phyloP scores from a whole-genome alignment of 2,329 filamentous ascomycete genomes.

The Beauveria caledonica region DNA sequence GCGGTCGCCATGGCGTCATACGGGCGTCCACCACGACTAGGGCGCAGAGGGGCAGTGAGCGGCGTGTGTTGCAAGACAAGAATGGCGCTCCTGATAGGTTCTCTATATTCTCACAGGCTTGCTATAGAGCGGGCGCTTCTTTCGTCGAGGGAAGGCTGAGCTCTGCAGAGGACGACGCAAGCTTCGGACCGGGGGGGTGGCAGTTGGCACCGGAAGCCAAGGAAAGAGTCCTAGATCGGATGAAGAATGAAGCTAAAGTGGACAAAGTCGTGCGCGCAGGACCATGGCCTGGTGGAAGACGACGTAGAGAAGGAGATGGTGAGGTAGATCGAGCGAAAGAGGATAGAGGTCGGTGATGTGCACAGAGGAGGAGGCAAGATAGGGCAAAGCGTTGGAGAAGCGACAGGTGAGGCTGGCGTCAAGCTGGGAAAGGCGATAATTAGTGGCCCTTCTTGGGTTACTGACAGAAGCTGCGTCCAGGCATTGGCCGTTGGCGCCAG shows the following conservation, averaged over 20 bases:
- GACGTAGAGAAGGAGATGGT: not conserved
- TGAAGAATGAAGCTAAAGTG: not conserved
- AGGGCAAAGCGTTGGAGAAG: not conserved
- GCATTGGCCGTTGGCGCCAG: not conserved
- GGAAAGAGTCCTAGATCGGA: not conserved
- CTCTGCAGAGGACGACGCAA: not conserved
- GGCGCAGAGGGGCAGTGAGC: not conserved
- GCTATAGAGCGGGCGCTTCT: not conserved
- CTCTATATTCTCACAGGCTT: not conserved
- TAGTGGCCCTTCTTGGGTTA: not conserved
- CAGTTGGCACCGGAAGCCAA: not conserved
- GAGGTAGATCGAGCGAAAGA: not conserved
- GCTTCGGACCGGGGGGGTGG: not conserved
- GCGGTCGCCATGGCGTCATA: constrained; percentile 24
- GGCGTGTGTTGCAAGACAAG: not conserved
- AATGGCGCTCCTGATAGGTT: not conserved
- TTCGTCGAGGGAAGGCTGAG: not conserved
- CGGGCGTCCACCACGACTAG: constrained; percentile 52
- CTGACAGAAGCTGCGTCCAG: not conserved
- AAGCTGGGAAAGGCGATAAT: constrained; percentile 2
- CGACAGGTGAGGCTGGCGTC: not conserved
- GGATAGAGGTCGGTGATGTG: not conserved
- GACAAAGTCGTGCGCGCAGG: not conserved
- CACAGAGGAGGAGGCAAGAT: not conserved
- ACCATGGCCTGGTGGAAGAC: not conserved